A percentile compares a stretch with the other conserved stretches of the same genome.
These are phyloP conservation scores for Echium plantagineum DNA, from an alignment of 257 asterid genomes.

Conservation along the genomic window DNA sequence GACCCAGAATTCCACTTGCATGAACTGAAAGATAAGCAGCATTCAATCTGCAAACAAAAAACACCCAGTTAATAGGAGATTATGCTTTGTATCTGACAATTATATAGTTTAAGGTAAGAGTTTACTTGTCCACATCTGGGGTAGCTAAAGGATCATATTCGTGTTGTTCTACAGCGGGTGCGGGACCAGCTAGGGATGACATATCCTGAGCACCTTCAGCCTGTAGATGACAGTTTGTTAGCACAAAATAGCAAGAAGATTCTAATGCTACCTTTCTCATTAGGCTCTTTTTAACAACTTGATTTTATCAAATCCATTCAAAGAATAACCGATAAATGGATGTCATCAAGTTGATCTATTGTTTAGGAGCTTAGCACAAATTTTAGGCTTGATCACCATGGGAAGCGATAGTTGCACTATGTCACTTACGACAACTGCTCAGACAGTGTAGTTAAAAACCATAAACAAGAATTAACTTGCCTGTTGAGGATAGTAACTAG, in stretches of 20 bases:
- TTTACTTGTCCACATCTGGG: constrained; percentile 86
- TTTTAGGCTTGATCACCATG: background rate
- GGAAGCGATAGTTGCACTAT: background rate
- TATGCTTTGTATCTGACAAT: background rate
- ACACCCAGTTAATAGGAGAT: constrained; percentile 1
- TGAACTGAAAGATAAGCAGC: constrained; percentile 75
- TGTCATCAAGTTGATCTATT: too few species aligned
- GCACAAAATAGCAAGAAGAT: background rate
- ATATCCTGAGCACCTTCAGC: constrained; percentile 65
- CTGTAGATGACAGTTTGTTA: constrained; percentile 19
- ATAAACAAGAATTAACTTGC: constrained; percentile 18
- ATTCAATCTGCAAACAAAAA: constrained; percentile 41
- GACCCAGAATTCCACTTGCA: constrained; percentile 70
- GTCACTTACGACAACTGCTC: background rate
- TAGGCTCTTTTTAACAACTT: too few species aligned
- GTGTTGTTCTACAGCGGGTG: constrained; percentile 66
- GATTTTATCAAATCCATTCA: too few species aligned
- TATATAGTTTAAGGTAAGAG: constrained; percentile 1
- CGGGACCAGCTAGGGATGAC: constrained; percentile 42
- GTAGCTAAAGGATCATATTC: constrained; percentile 85
- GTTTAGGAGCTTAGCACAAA: too few species aligned
- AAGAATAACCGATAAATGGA: too few species aligned
- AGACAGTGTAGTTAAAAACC: background rate
- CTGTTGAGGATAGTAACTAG: constrained; percentile 87
- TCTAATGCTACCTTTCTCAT: too few species aligned